Evolutionary conservation across 345 rosid genomes (phyloP).

Genomic region (Pelargonium nanum): DNA sequence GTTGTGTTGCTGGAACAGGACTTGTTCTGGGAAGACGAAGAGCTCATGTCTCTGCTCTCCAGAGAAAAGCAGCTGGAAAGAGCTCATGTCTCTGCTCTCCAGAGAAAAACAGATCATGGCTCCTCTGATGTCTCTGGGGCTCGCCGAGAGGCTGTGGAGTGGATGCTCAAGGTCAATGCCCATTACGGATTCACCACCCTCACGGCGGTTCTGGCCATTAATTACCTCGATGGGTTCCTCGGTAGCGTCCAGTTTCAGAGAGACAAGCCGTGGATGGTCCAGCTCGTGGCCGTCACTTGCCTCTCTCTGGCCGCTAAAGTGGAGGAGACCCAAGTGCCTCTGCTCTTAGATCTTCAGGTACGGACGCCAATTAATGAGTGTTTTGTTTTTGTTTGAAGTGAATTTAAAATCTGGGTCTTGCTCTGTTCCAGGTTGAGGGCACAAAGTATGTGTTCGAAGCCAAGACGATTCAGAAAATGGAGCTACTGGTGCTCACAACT

Average conservation of each 20-base stretch:
- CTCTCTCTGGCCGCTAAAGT: slow-evolving; percentile 91
- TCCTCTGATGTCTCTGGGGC: not conserved
- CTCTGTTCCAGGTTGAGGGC: slow-evolving; percentile 21
- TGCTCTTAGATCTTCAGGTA: slow-evolving; percentile 82
- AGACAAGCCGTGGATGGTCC: slow-evolving; percentile 91
- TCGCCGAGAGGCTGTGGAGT: slow-evolving; percentile 34
- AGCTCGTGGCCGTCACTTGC: slow-evolving; percentile 75
- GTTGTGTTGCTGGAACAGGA: not conserved
- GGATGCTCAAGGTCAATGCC: slow-evolving; percentile 68
- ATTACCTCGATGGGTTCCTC: slow-evolving; percentile 77
- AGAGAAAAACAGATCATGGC: not conserved
- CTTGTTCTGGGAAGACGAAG: not conserved
- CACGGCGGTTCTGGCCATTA: slow-evolving; percentile 64
- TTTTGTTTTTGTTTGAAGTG: not conserved
- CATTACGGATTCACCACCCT: slow-evolving; percentile 58
- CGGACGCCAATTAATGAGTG: not conserved
- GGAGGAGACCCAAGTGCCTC: slow-evolving; percentile 81
- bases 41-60: not conserved
- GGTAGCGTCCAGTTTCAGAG: slow-evolving; percentile 30
- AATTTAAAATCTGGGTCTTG: not conserved
- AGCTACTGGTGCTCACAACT: slow-evolving; percentile 58
- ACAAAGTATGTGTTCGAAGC: slow-evolving; percentile 63
- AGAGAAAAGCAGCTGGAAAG: not conserved
- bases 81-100: not conserved
- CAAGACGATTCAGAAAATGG: slow-evolving; percentile 55